Percentiles rank a stretch among this genome's conserved stretches.
Evolutionary conservation across 805 yeast species (phyloP).

Genomic region (Kurtzmaniella fragi): DNA sequence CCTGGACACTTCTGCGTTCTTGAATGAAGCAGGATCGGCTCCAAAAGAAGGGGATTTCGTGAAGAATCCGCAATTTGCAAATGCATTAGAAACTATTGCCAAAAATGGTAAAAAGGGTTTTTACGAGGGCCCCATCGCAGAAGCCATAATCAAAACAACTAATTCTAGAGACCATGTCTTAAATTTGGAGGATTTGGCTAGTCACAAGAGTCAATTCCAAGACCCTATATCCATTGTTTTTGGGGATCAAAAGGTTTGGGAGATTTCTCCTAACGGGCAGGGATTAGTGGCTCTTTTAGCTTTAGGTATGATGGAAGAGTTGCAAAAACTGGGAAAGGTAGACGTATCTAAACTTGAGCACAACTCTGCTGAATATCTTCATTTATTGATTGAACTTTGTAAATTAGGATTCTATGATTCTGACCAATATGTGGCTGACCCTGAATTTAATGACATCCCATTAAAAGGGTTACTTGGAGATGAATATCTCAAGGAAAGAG

Average conservation of each 20-base stretch:
- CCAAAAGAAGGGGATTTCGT: constrained; percentile 60
- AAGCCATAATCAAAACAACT: constrained; percentile 54
- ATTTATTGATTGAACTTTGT: constrained; percentile 62
- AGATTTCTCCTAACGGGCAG: constrained; percentile 81
- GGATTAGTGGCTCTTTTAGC: constrained; percentile 74
- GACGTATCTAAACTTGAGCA: constrained; percentile 45
- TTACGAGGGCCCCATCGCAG: constrained; percentile 68
- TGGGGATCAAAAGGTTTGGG: constrained; percentile 58
- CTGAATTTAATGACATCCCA: constrained; percentile 35
- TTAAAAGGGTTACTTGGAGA: constrained; percentile 41
- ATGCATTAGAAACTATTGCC: constrained; percentile 48
- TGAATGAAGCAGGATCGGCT: constrained; percentile 25
- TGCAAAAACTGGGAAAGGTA: constrained; percentile 40
- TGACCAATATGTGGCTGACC: constrained; percentile 68
- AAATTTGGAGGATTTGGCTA: constrained; percentile 48
- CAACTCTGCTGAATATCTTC: constrained; percentile 68
- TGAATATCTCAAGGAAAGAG: constrained; percentile 47
- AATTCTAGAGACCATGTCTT: constrained; percentile 52
- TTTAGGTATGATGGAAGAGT: constrained; percentile 56
- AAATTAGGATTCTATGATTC: constrained; percentile 72
- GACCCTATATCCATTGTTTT: constrained; percentile 57
- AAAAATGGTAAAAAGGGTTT: constrained; percentile 58
- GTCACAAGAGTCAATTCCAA: constrained; percentile 57
- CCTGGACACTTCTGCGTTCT: constrained; percentile 26
- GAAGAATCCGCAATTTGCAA: constrained; percentile 48